Conservation (phyloP, 2,329 filamentous ascomycete species). For the Colletotrichum endophyticum region DNA sequence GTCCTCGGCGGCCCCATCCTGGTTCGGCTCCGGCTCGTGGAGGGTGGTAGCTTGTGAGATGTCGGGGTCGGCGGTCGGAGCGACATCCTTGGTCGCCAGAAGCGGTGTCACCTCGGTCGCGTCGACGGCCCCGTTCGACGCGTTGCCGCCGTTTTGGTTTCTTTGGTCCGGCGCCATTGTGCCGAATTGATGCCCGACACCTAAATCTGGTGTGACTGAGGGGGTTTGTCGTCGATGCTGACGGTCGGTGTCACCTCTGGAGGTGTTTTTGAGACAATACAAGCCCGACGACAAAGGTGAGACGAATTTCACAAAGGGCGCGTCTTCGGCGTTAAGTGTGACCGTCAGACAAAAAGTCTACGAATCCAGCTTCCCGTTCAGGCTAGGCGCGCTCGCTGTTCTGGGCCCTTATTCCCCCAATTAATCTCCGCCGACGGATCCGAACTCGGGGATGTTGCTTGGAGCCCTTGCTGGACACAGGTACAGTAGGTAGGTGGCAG, state of each 20-base stretch:
- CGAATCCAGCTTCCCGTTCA: neutral
- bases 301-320: neutral
- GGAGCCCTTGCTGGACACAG: neutral
- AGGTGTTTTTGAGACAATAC: neutral
- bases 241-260: neutral
- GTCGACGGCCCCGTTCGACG: neutral
- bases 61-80: slow-evolving; percentile 7
- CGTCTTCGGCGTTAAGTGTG: neutral
- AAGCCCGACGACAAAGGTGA: neutral
- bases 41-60: slow-evolving; percentile 3
- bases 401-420: neutral
- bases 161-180: neutral
- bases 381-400: neutral
- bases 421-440: neutral
- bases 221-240: neutral
- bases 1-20: neutral
- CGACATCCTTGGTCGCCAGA: neutral
- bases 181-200: neutral
- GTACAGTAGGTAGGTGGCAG: neutral
- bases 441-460: neutral
- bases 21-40: neutral
- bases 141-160: neutral
- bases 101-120: slow-evolving; percentile 10
- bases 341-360: neutral
- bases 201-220: rapidly evolving